Conservation (phyloP, 2,329 filamentous ascomycete genomes). For the Didymella arachidicola region DNA sequence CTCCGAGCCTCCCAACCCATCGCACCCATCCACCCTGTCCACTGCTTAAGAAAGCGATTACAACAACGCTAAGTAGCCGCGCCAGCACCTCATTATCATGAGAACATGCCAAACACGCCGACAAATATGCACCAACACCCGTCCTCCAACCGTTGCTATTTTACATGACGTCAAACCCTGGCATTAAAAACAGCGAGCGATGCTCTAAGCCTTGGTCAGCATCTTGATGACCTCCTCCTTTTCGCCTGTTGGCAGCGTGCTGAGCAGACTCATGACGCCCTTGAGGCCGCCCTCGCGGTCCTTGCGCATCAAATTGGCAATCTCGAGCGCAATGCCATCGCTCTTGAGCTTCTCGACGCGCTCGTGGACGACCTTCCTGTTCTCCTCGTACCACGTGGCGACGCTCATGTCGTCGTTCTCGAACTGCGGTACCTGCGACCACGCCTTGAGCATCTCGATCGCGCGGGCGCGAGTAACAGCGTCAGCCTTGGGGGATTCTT, state of each 20-base stretch:
- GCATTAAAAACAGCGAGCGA: background rate
- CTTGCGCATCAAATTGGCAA: conserved; percentile 71
- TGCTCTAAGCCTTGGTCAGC: conserved; percentile 52
- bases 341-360: conserved; percentile 87
- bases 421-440: conserved; percentile 81
- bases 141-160: background rate
- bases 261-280: conserved; percentile 84
- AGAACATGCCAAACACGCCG: conserved; percentile 4
- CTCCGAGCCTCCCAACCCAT: conserved; percentile 19
- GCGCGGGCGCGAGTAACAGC: conserved; percentile 67
- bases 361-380: conserved; percentile 79
- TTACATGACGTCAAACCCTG: background rate
- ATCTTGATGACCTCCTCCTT: conserved; percentile 79
- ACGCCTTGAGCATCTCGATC: conserved; percentile 79
- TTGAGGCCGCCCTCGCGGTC: conserved; percentile 77
- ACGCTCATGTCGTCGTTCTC: conserved; percentile 81
- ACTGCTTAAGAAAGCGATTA: conserved; percentile 10
- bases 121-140: conserved; percentile 11
- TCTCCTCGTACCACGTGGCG: conserved; percentile 95
- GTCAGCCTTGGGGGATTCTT: conserved; percentile 49
- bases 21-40: background rate
- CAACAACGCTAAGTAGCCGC: conserved; percentile 12
- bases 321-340: conserved; percentile 73
- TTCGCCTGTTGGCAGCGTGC: conserved; percentile 87
- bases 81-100: conserved; percentile 1